Base-by-base conservation (phyloP, 2,329 filamentous ascomycete genomes). In the Botrytis paeoniae region DNA sequence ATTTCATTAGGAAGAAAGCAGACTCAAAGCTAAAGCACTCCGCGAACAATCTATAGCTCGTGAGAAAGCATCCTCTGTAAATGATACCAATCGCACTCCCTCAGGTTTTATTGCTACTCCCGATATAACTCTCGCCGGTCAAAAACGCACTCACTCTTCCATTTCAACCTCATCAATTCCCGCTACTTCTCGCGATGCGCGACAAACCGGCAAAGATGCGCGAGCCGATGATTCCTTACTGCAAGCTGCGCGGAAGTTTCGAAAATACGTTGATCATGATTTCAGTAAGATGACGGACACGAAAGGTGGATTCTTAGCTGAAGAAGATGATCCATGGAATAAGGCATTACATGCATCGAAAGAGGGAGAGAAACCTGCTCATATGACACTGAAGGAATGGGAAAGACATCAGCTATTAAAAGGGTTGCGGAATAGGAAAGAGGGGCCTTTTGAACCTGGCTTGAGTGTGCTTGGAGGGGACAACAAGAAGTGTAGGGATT, bases 271-370 rank as follows among this genome's bases (percentile, higher is more conserved):
- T 80, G 96, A 99, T 80, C 98, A 98, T 84, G 96, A 99, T 82
- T 96, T 99, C 83, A 95, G 93, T 81, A 92, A 95, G 83, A 98
- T 99, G 94, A 97, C 92, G 10, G 96, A 99, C 82, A 98, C 95
- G 0, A 98, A 98, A 81, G 96, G 96, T 75, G 96, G 96, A 0
- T 99, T 99, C 82, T 83, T 99, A 76, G 93, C 92, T n/a, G 88
- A 89, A 1, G 93, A 95, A 75, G 96, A 99, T 80, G 96, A 99
- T 82, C 96, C 96, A 1, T 89, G 92, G 81, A 97, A 97, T 80
- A 91, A 91, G 77, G 93, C 91, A 14, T 85, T 95, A 78, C 89
- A 91, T 78, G 86, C 84, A 10, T 84, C 81, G 14, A 83, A 73
- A 70, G 83, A 87, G 14, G 88, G 91, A 70, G 86, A 90, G 77